Conservation (phyloP, 2,329 filamentous ascomycete genomes). For the Fusarium nodosum region DNA sequence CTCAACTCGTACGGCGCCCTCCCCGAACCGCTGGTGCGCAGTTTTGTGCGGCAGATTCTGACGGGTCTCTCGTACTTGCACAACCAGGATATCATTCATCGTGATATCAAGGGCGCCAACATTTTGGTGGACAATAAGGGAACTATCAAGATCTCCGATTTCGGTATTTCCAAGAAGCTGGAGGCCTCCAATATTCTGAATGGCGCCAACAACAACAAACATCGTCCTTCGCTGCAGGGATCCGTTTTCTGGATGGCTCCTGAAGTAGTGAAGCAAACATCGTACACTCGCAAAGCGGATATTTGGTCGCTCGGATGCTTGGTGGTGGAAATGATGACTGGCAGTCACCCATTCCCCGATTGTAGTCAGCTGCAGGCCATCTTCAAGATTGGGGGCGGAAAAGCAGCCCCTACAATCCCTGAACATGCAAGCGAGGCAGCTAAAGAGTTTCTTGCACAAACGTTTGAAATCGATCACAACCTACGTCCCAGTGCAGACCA, state of each 20-base stretch:
- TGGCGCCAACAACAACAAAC: constrained; percentile 75
- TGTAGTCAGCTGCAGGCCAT: constrained; percentile 98
- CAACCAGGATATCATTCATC: constrained; percentile 94
- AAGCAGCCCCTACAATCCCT: constrained; percentile 89
- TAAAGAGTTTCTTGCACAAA: constrained; percentile 84
- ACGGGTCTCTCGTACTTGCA: constrained; percentile 94
- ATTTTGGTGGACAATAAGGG: constrained; percentile 99
- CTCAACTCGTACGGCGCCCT: constrained; percentile 97
- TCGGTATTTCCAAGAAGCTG: constrained; percentile 97
- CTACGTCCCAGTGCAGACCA: constrained; percentile 93
- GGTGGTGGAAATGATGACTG: constrained; percentile 99
- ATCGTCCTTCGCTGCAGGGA: constrained; percentile 87
- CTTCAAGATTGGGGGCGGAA: constrained; percentile 94
- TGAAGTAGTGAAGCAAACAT: constrained; percentile 97
- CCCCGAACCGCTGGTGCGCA: constrained; percentile 91
- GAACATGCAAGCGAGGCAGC: constrained; percentile 89
- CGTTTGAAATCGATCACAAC: constrained; percentile 96
- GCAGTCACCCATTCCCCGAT: constrained; percentile 94
- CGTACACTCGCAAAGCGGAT: constrained; percentile 97
- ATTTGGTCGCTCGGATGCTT: constrained; percentile 98
- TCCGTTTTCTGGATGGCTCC: constrained; percentile 99
- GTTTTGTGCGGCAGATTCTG: constrained; percentile 96
- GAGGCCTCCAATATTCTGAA: constrained; percentile 88
- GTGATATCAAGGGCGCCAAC: constrained; percentile 99
- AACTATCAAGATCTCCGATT: constrained; percentile 99